These are phyloP conservation scores for Wickerhamomyces alni DNA, from an alignment of 805 yeast species.

Conservation along the genomic window DNA sequence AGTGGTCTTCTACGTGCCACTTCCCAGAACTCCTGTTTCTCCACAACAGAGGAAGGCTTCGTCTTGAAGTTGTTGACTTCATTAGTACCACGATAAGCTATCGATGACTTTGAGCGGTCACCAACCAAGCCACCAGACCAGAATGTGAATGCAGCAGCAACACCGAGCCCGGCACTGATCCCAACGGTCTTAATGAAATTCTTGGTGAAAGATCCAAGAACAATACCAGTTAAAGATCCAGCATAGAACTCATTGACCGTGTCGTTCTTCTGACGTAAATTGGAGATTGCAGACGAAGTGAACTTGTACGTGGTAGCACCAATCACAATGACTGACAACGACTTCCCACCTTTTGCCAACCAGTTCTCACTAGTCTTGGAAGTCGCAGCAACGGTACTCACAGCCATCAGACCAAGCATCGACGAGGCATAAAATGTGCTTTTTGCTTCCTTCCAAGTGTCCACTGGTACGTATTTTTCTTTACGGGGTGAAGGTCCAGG, in stretches of 20 bases:
- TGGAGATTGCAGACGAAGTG: constrained; percentile 41
- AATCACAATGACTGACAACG: constrained; percentile 39
- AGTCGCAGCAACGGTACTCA: neutral
- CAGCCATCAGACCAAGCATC: constrained; percentile 44
- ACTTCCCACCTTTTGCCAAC: constrained; percentile 10
- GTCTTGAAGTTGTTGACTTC: constrained; percentile 25
- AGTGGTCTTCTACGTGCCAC: constrained; percentile 75
- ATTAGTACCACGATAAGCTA: constrained; percentile 17
- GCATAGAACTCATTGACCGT: constrained; percentile 51
- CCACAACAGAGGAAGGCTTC: constrained; percentile 13
- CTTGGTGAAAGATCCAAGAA: constrained; percentile 31
- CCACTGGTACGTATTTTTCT: constrained; percentile 48
- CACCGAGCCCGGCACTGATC: constrained; percentile 37
- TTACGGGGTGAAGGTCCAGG: constrained; percentile 18
- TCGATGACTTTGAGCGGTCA: constrained; percentile 34
- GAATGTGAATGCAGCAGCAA: constrained; percentile 34
- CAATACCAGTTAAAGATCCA: constrained; percentile 40
- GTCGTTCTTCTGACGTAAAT: constrained; percentile 58
- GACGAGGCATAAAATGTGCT: constrained; percentile 39
- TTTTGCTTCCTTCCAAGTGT: constrained; percentile 45
- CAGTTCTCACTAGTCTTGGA: neutral
- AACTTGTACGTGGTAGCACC: constrained; percentile 43
- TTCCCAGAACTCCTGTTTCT: constrained; percentile 69
- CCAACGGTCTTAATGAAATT: constrained; percentile 39
- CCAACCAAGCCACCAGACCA: constrained; percentile 44